Evolutionary conservation across 805 yeast genomes (phyloP), one percentile per base, ranked within the genome.

Genomic region (Candida silvatica): DNA sequence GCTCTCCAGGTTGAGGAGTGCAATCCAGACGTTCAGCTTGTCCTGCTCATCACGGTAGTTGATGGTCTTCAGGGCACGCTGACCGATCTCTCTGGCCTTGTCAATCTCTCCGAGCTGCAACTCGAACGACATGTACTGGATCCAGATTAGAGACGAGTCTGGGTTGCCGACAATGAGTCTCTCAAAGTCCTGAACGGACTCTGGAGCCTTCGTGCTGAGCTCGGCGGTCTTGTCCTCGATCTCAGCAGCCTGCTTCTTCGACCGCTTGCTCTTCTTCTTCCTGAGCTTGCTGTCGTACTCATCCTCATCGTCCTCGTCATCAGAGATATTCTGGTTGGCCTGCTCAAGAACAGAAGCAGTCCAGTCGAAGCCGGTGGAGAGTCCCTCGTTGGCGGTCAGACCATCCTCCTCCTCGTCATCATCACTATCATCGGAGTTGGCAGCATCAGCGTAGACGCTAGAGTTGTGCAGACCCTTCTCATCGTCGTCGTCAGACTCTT

Each of bases 41-140:
- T 92, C 97, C 48, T 77, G 80, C 58, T 92, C 97, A 51, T 88
- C 96, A 51, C 96, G 75, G 61, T 78, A 85, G 49, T 74, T 77
- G 47, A 92, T 94, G 5, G 92, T 80, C 63, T 84, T 84, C 53
- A 92, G 69, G 3, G 97, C 98, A 43, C 98, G 75, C 48, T 80
- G 83, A 30, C 85, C 97, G 48, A 92, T 76, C 56, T 85, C 95
- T 48, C 98, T 77, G 7, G 97, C 96, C 60, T 84, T 86, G 26
- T 90, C 97, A 39, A 87, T 66, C 59, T 92, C 98, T 64, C 95
- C 83, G 43, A 90, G 67, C 59, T 88, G 96, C 44, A 92, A 69
- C 59, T 88, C 95, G 80, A 90, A 92, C 4, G 97, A 88, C 96
- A 92, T 92, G 62, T 83, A 92, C 61, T 88, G 85, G 84, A 92